Conservation (phyloP, 2,329 filamentous ascomycete species). For the Orbilia ellipsospora region DNA sequence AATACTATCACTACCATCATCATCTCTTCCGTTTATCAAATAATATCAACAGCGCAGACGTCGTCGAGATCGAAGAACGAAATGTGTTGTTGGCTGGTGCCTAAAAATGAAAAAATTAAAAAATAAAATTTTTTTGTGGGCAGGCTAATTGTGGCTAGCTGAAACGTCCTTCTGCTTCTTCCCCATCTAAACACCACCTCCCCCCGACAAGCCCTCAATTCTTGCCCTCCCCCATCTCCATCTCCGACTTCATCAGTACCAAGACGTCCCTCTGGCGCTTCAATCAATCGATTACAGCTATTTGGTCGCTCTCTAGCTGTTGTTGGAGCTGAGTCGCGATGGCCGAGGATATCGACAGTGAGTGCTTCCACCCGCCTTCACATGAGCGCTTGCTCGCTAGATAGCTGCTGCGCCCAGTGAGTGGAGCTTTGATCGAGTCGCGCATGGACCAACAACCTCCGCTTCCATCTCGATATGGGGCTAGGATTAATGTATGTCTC, state of each 20-base stretch:
- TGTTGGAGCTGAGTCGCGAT: slow-evolving; percentile 6
- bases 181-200: background rate
- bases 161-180: background rate
- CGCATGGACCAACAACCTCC: slow-evolving; percentile 6
- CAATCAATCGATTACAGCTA: background rate
- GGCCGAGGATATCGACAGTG: slow-evolving; percentile 20
- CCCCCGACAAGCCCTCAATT: slow-evolving; percentile 16
- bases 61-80: too few relatives aligned
- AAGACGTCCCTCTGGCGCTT: background rate
- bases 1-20: slow-evolving; percentile 3
- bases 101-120: too few relatives aligned
- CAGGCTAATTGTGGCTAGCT: background rate
- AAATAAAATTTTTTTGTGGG: slow-evolving; percentile 14
- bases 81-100: too few relatives aligned
- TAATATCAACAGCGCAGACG: too few relatives aligned
- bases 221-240: slow-evolving; percentile 7
- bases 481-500: background rate
- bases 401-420: background rate
- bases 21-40: too few relatives aligned
- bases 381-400: background rate
- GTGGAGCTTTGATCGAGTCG: slow-evolving; percentile 24
- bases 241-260: slow-evolving; percentile 6
- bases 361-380: background rate
- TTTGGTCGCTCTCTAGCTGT: too few relatives aligned
- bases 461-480: background rate